Evolutionary conservation across 352 stramenopile species (phyloP).

Genomic region (Nothophytophthora sp.): DNA sequence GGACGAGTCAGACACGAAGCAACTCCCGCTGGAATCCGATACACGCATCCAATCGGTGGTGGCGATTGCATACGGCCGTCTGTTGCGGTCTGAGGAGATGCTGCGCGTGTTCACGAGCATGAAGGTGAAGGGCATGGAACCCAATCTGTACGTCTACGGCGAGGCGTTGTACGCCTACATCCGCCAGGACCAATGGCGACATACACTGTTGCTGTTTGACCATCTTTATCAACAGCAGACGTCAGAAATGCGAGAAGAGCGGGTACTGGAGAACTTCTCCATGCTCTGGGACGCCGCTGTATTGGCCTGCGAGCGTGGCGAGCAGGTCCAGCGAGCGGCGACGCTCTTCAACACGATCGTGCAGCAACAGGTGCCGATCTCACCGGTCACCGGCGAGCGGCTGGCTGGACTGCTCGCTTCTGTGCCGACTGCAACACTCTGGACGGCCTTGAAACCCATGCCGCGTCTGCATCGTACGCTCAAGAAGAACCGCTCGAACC

Average conservation of each 20-base stretch:
- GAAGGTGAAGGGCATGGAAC: slow-evolving; percentile 68
- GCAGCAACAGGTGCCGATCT: slow-evolving; percentile 35
- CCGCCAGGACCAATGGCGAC: slow-evolving; percentile 56
- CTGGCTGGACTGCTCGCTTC: slow-evolving; percentile 45
- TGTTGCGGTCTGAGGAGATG: slow-evolving; percentile 48
- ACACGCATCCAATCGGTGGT: slow-evolving; percentile 62
- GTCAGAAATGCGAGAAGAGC: slow-evolving; percentile 34
- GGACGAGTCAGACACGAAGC: slow-evolving; percentile 8
- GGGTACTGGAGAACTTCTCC: slow-evolving; percentile 44
- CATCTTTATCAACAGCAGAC: slow-evolving; percentile 57
- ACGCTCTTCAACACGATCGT: slow-evolving; percentile 50
- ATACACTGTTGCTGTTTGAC: slow-evolving; percentile 76
- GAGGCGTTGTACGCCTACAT: slow-evolving; percentile 76
- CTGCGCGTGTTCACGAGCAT: slow-evolving; percentile 69
- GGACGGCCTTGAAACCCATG: slow-evolving; percentile 52
- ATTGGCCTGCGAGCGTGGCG: slow-evolving; percentile 45
- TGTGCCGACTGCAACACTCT: slow-evolving; percentile 51
- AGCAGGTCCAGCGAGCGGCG: slow-evolving; percentile 44
- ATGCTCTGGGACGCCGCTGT: slow-evolving; percentile 73
- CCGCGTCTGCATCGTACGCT: slow-evolving; percentile 43
- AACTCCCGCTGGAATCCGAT: slow-evolving; percentile 43
- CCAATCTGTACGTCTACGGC: slow-evolving; percentile 72
- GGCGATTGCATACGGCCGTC: slow-evolving; percentile 54
- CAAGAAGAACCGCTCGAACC: slow-evolving; percentile 18
- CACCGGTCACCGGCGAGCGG: slow-evolving; percentile 45